These are phyloP conservation scores for Buddleja alternifolia DNA, from an alignment of 257 asterid genomes.

Conservation along the genomic window DNA sequence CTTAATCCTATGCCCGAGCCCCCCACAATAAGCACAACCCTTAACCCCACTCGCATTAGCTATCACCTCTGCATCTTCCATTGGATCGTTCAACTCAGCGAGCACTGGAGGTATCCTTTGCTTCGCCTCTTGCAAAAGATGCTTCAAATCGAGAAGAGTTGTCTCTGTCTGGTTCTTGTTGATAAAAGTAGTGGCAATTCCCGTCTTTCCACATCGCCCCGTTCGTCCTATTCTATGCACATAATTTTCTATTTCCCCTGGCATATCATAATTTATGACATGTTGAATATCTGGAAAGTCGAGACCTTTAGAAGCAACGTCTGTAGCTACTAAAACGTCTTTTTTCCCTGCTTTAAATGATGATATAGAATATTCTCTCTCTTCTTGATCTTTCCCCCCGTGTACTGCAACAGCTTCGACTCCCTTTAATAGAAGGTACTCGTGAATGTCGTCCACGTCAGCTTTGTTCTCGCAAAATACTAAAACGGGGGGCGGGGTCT, in stretches of 20 bases:
- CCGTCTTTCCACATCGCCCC: constrained; percentile 86
- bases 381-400: constrained; percentile 92
- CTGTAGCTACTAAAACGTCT: constrained; percentile 85
- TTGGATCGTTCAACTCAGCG: constrained; percentile 79
- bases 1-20: constrained; percentile 76
- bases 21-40: constrained; percentile 84
- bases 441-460: constrained; percentile 83
- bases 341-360: constrained; percentile 82
- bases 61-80: constrained; percentile 73
- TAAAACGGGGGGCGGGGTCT: constrained; percentile 77
- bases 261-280: constrained; percentile 86
- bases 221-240: constrained; percentile 85
- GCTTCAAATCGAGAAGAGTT: constrained; percentile 78
- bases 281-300: constrained; percentile 90
- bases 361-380: constrained; percentile 73
- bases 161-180: constrained; percentile 83
- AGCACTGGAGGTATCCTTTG: constrained; percentile 85
- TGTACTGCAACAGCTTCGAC: constrained; percentile 85
- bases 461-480: constrained; percentile 84
- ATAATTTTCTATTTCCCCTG: constrained; percentile 85
- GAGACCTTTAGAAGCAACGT: constrained; percentile 85
- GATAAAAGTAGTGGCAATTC: constrained; percentile 81
- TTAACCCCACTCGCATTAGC: constrained; percentile 82
- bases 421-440: constrained; percentile 76
- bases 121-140: constrained; percentile 78